Conservation (phyloP, 768 basidiomycete species). For the Trichaptum fuscoviolaceum region DNA sequence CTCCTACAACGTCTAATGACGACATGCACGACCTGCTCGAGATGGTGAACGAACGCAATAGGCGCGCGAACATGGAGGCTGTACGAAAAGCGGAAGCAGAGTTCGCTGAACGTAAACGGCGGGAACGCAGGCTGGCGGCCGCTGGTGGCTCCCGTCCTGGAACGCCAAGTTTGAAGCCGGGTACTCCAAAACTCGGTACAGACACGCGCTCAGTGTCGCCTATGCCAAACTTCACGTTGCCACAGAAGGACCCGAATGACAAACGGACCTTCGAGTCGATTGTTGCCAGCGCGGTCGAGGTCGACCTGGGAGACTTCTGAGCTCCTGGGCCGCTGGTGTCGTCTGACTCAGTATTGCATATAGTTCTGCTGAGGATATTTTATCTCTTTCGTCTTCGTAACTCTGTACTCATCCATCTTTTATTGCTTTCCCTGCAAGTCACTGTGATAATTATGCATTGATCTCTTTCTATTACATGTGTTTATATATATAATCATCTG, state of each 20-base stretch:
- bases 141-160: slow-evolving; percentile 28
- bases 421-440: not conserved
- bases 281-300: slow-evolving; percentile 62
- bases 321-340: not conserved
- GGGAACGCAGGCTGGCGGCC: slow-evolving; percentile 52
- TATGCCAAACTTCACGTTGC: slow-evolving; percentile 20
- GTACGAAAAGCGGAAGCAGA: slow-evolving; percentile 71
- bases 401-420: not conserved
- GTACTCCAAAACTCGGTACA: slow-evolving; percentile 32
- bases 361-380: not conserved
- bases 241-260: slow-evolving; percentile 23
- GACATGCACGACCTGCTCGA: slow-evolving; percentile 51
- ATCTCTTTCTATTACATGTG: not conserved
- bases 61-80: slow-evolving; percentile 76
- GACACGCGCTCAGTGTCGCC: slow-evolving; percentile 33
- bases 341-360: not conserved
- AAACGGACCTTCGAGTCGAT: slow-evolving; percentile 46
- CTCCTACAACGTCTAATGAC: slow-evolving; percentile 13
- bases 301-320: slow-evolving; percentile 76
- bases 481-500: not conserved
- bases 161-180: slow-evolving; percentile 44
- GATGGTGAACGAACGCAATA: slow-evolving; percentile 86
- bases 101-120: slow-evolving; percentile 64
- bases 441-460: not conserved
- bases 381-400: not conserved